A percentile compares a stretch with the other conserved stretches of the same genome.
phyloP scores from a whole-genome alignment of 306 rosid genomes.

The Acacia melanoxylon region DNA sequence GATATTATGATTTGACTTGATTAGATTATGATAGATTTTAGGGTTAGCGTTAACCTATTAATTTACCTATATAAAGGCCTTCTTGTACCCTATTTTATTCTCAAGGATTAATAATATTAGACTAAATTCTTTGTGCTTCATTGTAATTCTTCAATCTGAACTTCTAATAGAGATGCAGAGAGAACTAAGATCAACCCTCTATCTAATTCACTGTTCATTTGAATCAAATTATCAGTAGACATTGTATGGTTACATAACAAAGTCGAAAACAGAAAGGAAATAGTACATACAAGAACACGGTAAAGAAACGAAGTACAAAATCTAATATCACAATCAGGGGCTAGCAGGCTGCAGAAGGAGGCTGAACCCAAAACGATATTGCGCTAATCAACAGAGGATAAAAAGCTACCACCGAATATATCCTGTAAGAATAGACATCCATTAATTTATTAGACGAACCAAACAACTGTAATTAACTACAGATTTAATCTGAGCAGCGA shows the following conservation, averaged over 20 bases:
- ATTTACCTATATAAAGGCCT: too few species aligned
- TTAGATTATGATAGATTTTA: too few species aligned
- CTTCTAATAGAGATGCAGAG: constrained; percentile 5
- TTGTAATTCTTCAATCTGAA: too few species aligned
- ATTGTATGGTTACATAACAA: not conserved
- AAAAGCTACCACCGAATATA: constrained; percentile 43
- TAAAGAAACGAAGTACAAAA: not conserved
- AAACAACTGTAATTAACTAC: not conserved
- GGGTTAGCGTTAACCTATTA: too few species aligned
- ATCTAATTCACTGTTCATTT: not conserved
- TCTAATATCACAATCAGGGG: constrained; percentile 16
- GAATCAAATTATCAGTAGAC: not conserved
- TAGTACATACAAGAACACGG: not conserved
- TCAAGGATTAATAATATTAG: too few species aligned
- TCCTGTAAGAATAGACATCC: constrained; percentile 42
- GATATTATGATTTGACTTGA: too few species aligned
- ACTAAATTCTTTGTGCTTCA: too few species aligned
- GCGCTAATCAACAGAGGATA: constrained; percentile 58
- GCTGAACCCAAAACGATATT: constrained; percentile 53
- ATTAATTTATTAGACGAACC: constrained; percentile 13
- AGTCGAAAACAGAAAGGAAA: constrained; percentile 1
- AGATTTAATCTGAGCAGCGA: not conserved
- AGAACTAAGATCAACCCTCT: not conserved
- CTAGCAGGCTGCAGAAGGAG: constrained; percentile 30
- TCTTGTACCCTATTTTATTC: too few species aligned